Evolutionary conservation across 2,329 filamentous ascomycete genomes (phyloP).

Genomic region (Cladobotryum protrusum): DNA sequence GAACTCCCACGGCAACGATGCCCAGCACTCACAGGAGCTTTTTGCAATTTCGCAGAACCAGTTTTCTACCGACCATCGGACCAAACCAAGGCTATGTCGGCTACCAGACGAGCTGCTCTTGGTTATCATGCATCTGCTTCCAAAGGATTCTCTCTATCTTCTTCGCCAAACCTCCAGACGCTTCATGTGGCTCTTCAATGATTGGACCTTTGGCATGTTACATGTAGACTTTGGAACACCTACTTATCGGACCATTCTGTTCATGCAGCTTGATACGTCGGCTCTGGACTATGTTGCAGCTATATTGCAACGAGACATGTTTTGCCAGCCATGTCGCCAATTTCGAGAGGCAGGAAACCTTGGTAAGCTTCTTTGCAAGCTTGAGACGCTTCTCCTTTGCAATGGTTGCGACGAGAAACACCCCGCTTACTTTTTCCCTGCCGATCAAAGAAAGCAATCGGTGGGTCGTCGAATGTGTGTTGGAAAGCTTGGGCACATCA

Average conservation of each 20-base stretch:
- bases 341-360: background rate
- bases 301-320: background rate
- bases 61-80: background rate
- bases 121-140: background rate
- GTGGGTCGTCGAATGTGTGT: no score
- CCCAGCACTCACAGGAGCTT: no score
- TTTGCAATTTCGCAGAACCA: no score
- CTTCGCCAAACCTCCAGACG: background rate
- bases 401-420: background rate
- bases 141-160: background rate
- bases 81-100: background rate
- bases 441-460: no score
- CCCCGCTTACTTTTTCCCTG: background rate
- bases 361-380: background rate
- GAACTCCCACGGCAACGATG: no score
- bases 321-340: background rate
- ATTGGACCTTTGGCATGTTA: background rate
- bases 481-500: no score
- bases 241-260: background rate
- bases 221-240: background rate
- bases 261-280: background rate
- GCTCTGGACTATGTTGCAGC: background rate
- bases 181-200: background rate
- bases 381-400: background rate
- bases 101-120: background rate